These are phyloP conservation scores for Tuber magnatum DNA, from an alignment of 495 filamentous ascomycete species.

Conservation along the genomic window DNA sequence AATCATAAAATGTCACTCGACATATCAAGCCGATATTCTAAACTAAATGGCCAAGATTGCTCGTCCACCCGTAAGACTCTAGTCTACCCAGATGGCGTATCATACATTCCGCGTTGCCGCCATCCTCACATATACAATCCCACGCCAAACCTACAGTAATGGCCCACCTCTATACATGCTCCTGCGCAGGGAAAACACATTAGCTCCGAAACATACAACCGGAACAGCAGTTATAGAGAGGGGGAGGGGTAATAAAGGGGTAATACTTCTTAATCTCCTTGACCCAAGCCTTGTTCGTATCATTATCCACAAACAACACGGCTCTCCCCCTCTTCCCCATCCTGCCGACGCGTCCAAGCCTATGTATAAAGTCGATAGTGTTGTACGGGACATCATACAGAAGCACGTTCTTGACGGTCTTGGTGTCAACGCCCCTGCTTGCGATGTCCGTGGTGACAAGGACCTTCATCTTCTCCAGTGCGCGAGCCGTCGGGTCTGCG, in stretches of 20 bases:
- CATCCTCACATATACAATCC: background rate
- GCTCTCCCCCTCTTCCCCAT: conserved; percentile 89
- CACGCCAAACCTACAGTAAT: conserved; percentile 5
- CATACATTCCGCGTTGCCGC: background rate
- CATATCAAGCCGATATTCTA: background rate
- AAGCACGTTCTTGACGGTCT: conserved; percentile 84
- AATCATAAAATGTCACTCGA: conserved; percentile 1
- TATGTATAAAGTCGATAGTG: conserved; percentile 94
- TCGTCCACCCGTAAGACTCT: background rate
- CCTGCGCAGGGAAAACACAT: conserved; percentile 1
- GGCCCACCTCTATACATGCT: conserved; percentile 22
- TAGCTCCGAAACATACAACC: conserved; percentile 7
- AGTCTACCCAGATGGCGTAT: background rate
- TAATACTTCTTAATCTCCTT: conserved; percentile 51
- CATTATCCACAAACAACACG: conserved; percentile 79
- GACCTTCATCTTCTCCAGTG: conserved; percentile 65
- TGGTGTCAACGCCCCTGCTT: conserved; percentile 86
- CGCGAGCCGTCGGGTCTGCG: conserved; percentile 10
- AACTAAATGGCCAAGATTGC: background rate
- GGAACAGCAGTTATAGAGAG: background rate
- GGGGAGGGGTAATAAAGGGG: background rate
- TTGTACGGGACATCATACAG: conserved; percentile 93
- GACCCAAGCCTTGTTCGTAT: conserved; percentile 81
- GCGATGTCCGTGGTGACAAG: conserved; percentile 90
- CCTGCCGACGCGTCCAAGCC: conserved; percentile 78